These are phyloP conservation scores for Pneumocystis canis DNA, from an alignment of 1,139 yeast species.

Conservation along the genomic window DNA sequence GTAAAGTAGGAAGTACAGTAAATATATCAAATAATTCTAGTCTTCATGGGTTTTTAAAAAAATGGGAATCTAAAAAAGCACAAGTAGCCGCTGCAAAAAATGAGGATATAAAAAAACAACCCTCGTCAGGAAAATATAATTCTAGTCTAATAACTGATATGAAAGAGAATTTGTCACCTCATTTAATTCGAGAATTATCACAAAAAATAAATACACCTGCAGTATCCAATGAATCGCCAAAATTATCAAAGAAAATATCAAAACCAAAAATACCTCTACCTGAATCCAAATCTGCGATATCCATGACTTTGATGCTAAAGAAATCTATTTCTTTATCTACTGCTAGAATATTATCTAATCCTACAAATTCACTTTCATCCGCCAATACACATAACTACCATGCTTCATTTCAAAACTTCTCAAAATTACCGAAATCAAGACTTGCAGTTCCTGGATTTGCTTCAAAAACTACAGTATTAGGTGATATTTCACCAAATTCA, in stretches of 20 bases:
- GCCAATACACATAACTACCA: neutral
- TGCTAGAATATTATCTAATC: neutral
- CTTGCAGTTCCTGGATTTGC: slow-evolving; percentile 1
- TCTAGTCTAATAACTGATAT: neutral
- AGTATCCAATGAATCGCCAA: neutral
- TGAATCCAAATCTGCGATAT: neutral
- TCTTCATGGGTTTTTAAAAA: neutral
- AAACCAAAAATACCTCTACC: neutral
- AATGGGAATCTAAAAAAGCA: neutral
- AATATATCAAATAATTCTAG: neutral
- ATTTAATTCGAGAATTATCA: neutral
- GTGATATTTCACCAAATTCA: neutral
- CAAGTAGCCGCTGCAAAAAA: neutral
- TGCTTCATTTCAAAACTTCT: neutral
- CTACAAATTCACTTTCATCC: neutral
- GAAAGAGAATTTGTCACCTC: neutral
- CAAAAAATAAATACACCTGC: neutral
- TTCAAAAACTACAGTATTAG: neutral
- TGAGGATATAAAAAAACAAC: neutral
- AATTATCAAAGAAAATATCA: neutral
- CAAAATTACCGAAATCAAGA: slow-evolving; percentile 2
- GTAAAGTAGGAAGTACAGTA: neutral
- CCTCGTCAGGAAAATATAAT: neutral
- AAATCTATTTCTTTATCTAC: neutral
- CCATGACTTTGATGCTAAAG: neutral